A percentile compares a stretch with the other conserved stretches of the same genome.
These are phyloP conservation scores for Vigna nakashimae DNA, from an alignment of 306 rosid genomes.

Conservation along the genomic window DNA sequence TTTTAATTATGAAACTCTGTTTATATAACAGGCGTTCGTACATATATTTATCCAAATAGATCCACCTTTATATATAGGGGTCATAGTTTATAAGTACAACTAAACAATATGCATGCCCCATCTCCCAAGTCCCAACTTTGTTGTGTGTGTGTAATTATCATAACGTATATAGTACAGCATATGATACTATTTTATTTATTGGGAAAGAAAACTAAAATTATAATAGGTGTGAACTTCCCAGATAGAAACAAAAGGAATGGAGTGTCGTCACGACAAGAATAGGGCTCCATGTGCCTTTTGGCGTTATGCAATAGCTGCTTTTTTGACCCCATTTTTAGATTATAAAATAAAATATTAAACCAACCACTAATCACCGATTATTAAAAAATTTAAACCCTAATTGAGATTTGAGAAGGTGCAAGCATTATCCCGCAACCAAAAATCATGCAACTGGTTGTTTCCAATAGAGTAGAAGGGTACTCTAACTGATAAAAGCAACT, in stretches of 20 bases:
- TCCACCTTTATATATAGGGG: background rate
- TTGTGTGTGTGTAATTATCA: slow-evolving; percentile 18
- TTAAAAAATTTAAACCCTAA: slow-evolving; percentile 37
- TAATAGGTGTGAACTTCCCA: slow-evolving; percentile 41
- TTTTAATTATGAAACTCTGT: background rate
- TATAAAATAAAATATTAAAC: background rate
- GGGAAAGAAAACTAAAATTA: slow-evolving; percentile 29
- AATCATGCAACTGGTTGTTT: background rate
- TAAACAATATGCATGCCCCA: slow-evolving; percentile 22
- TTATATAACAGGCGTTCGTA: background rate
- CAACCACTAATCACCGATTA: background rate
- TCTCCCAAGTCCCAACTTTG: slow-evolving; percentile 19
- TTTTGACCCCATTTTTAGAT: slow-evolving; percentile 47
- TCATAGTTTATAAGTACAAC: slow-evolving; percentile 13
- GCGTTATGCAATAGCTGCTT: slow-evolving; percentile 49
- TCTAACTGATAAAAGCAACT: background rate
- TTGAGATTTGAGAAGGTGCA: background rate
- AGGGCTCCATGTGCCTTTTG: slow-evolving; percentile 66
- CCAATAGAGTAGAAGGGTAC: background rate
- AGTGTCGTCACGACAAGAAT: slow-evolving; percentile 45
- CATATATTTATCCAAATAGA: slow-evolving; percentile 1
- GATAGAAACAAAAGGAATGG: slow-evolving; percentile 44
- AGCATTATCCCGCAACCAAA: background rate
- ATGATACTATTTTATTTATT: background rate
- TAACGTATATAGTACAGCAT: background rate